Percentiles rank a stretch among this genome's conserved stretches.
Evolutionary conservation across 257 asterid genomes (phyloP).

Genomic region (Fraxinus anomala): DNA sequence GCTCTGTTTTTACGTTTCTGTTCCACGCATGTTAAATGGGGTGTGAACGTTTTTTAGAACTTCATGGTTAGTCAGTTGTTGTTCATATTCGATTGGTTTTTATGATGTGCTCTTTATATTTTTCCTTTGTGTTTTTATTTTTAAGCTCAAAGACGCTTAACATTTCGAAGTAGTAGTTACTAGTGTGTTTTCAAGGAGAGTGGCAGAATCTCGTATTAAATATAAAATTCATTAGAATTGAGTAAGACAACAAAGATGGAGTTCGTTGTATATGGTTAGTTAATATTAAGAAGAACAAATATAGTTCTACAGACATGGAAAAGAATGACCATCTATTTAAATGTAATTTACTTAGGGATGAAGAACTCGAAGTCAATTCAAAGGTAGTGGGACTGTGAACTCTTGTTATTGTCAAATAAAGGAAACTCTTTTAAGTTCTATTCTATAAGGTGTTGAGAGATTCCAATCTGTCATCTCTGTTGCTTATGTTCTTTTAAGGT

Average conservation of each 20-base stretch:
- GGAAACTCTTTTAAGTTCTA: too few relatives aligned
- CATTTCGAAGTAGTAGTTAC: not conserved
- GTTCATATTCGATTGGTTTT: conserved; percentile 6
- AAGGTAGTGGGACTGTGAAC: too few relatives aligned
- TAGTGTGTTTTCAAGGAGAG: not conserved
- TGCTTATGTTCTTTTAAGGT: too few relatives aligned
- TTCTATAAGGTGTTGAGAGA: too few relatives aligned
- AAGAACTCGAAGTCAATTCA: too few relatives aligned
- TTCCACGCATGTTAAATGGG: not conserved
- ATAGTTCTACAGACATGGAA: too few relatives aligned
- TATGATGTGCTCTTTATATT: conserved; percentile 3
- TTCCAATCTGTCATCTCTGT: too few relatives aligned
- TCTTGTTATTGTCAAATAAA: too few relatives aligned
- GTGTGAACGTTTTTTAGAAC: conserved; percentile 7
- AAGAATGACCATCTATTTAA: too few relatives aligned
- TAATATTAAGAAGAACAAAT: not conserved
- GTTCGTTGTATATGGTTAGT: not conserved
- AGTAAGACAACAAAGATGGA: not conserved
- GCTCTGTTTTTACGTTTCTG: conserved; percentile 10
- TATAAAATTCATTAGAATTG: not conserved
- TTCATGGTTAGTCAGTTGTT: conserved; percentile 19
- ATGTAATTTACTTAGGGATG: too few relatives aligned
- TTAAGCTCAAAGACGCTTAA: not conserved
- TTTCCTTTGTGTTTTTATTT: not conserved
- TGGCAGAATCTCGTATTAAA: not conserved